phyloP scores from a whole-genome alignment of 106 monocot genomes.

The Iris macrosiphon region DNA sequence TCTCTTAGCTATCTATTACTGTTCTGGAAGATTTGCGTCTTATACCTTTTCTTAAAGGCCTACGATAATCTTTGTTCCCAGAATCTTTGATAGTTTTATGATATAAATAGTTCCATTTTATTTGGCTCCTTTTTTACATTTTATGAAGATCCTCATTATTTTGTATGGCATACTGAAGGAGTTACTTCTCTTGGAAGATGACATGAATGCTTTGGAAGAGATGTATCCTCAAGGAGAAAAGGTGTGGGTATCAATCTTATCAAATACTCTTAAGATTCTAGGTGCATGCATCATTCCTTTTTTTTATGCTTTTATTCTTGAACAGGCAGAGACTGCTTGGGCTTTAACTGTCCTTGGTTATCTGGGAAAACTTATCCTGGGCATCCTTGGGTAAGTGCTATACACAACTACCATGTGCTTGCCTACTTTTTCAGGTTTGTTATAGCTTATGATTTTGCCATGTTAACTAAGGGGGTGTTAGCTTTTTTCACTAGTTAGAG shows the following conservation, averaged over 20 bases:
- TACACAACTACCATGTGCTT: too few species aligned
- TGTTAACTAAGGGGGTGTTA: too few species aligned
- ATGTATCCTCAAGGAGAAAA: slow-evolving; percentile 99
- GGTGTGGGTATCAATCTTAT: slow-evolving; percentile 26
- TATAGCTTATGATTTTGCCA: too few species aligned
- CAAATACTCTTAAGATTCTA: background rate
- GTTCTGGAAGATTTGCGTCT: too few species aligned
- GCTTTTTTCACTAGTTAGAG: too few species aligned
- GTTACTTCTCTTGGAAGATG: slow-evolving; percentile 89
- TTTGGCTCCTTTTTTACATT: too few species aligned
- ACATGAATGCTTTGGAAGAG: slow-evolving; percentile 92
- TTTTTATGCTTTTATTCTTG: slow-evolving; percentile 10
- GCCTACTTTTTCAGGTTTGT: too few species aligned
- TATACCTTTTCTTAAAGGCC: too few species aligned
- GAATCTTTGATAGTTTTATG: too few species aligned
- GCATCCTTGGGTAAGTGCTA: slow-evolving; percentile 79
- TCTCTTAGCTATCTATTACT: too few species aligned
- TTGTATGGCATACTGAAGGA: slow-evolving; percentile 36
- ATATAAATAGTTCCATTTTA: too few species aligned
- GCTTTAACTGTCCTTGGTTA: slow-evolving; percentile 83
- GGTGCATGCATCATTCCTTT: background rate
- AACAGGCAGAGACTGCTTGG: slow-evolving; percentile 90
- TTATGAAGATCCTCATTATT: background rate
- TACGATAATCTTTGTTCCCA: too few species aligned
- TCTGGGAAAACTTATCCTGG: slow-evolving; percentile 71